A percentile compares a stretch with the other conserved stretches of the same genome.
These are phyloP conservation scores for Penicillium verhagenii DNA, from an alignment of 495 filamentous ascomycete species.

Conservation along the genomic window DNA sequence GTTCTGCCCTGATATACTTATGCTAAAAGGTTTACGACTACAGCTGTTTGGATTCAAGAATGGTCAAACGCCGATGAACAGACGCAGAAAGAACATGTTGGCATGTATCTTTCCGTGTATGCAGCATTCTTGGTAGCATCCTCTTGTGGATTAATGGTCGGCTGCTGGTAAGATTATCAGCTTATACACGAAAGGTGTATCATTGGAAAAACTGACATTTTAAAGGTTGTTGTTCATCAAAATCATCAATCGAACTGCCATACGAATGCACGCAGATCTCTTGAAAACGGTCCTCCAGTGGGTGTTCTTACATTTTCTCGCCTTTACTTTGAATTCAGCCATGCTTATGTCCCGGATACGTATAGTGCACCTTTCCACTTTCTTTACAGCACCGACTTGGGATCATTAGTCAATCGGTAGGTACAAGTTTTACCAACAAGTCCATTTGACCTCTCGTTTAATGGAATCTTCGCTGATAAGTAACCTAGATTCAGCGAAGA, in stretches of 20 bases:
- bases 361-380: background rate
- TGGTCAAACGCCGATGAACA: conserved; percentile 42
- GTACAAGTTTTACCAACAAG: background rate
- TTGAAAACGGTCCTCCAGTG: background rate
- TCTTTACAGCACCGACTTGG: background rate
- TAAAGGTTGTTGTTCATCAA: background rate
- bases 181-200: too few species aligned
- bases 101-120: conserved; percentile 49
- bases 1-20: background rate
- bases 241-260: background rate
- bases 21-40: background rate
- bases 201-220: background rate
- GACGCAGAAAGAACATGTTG: conserved; percentile 30
- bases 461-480: background rate
- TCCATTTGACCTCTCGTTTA: background rate
- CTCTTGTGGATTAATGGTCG: conserved; percentile 21
- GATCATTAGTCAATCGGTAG: background rate
- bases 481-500: background rate
- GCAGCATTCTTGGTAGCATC: conserved; percentile 26
- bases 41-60: conserved; percentile 47
- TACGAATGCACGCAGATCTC: background rate
- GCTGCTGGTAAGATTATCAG: background rate
- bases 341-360: background rate
- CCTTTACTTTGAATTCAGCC: background rate
- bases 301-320: background rate